phyloP scores from a whole-genome alignment of 1,284 basidiomycete species.

The Pseudozyma sp. region DNA sequence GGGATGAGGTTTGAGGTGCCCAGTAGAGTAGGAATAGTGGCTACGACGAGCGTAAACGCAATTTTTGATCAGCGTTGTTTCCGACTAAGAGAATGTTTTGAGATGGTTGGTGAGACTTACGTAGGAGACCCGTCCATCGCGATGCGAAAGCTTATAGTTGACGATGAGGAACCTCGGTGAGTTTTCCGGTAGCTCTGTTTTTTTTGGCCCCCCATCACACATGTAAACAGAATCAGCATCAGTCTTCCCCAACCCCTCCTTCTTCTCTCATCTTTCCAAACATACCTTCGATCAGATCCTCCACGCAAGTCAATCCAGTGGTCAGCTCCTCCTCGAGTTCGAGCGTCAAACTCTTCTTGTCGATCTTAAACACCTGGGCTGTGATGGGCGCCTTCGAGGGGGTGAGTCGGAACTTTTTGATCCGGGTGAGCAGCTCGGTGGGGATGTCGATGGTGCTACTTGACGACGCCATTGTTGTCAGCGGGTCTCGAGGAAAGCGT shows the following conservation, averaged over 20 bases:
- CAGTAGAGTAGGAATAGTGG: slow-evolving; percentile 52
- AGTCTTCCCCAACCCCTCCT: not conserved
- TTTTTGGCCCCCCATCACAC: no score
- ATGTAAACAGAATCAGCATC: not conserved
- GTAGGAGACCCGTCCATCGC: slow-evolving; percentile 85
- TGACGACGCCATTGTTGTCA: slow-evolving; percentile 7
- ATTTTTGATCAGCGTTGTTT: not conserved
- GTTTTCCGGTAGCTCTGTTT: slow-evolving; percentile 85
- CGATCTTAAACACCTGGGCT: slow-evolving; percentile 63
- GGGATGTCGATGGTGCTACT: slow-evolving; percentile 62
- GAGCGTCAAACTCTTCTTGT: slow-evolving; percentile 57
- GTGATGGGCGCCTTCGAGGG: slow-evolving; percentile 38
- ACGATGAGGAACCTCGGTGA: slow-evolving; percentile 86
- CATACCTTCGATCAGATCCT: slow-evolving; percentile 62
- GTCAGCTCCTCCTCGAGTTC: slow-evolving; percentile 60
- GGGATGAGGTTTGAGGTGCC: slow-evolving; percentile 60
- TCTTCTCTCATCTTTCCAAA: not conserved
- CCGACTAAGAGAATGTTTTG: not conserved
- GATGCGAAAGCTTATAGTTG: slow-evolving; percentile 83
- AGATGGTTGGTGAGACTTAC: slow-evolving; percentile 34
- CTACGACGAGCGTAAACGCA: slow-evolving; percentile 1
- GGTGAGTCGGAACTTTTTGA: slow-evolving; percentile 57
- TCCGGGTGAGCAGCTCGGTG: slow-evolving; percentile 26
- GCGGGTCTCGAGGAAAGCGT: no score
- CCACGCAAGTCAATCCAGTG: slow-evolving; percentile 27